Percentiles rank a stretch among this genome's conserved stretches.
Conservation (phyloP, 2,329 filamentous ascomycete genomes). For the Clonostachys solani region DNA sequence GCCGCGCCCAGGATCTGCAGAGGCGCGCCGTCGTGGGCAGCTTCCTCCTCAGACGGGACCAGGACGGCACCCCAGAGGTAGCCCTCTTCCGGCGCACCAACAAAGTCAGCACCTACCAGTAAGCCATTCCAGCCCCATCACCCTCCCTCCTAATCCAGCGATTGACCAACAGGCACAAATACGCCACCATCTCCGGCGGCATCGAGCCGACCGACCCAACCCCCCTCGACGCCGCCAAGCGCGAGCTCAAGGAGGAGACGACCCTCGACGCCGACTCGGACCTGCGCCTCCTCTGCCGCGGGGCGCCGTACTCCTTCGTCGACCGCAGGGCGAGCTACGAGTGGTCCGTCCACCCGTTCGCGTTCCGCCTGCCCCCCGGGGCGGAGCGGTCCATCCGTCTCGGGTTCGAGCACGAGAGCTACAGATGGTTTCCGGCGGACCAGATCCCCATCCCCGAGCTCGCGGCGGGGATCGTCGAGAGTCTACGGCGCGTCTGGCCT, state of each 20-base stretch:
- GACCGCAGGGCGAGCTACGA: constrained; percentile 48
- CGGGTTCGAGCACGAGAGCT: constrained; percentile 60
- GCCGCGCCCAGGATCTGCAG: constrained; percentile 5
- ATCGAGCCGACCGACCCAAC: constrained; percentile 48
- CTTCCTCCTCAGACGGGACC: constrained; percentile 44
- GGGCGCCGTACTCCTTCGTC: constrained; percentile 53
- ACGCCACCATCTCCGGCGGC: constrained; percentile 59
- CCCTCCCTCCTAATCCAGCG: not conserved
- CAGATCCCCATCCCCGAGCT: constrained; percentile 4
- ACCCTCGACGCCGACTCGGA: constrained; percentile 34
- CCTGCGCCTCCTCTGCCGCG: constrained; percentile 47
- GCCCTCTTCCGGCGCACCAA: constrained; percentile 59
- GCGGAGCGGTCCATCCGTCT: constrained; percentile 42
- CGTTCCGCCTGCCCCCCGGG: constrained; percentile 43
- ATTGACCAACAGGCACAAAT: constrained; percentile 36
- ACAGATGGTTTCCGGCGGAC: constrained; percentile 52
- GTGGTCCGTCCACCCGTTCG: constrained; percentile 63
- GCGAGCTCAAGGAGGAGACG: constrained; percentile 61
- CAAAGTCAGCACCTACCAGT: constrained; percentile 58
- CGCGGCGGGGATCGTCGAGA: constrained; percentile 57
- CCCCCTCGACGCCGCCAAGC: constrained; percentile 53
- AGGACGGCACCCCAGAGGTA: constrained; percentile 35
- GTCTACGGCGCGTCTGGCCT: constrained; percentile 55
- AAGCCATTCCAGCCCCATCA: constrained; percentile 10
- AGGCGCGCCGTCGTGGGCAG: constrained; percentile 38